Percentiles rank a stretch among this genome's conserved stretches.
phyloP scores from a whole-genome alignment of 352 stramenopile genomes.

The Elongisporangium undulatum region DNA sequence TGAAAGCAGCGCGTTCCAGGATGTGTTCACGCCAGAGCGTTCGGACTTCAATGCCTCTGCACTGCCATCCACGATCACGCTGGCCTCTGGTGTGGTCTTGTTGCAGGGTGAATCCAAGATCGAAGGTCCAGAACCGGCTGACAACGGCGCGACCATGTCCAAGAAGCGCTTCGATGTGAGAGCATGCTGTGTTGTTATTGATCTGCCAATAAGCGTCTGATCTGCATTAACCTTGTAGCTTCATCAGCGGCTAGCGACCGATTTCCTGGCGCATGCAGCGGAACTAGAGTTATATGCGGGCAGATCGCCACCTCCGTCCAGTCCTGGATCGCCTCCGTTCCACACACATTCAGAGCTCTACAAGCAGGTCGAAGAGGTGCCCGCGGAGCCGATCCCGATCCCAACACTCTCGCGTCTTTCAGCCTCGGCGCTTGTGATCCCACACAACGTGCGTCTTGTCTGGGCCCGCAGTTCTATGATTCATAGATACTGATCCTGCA shows the following conservation, averaged over 20 bases:
- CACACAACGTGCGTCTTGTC: conserved; percentile 24
- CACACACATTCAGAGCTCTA: conserved; percentile 7
- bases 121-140: conserved; percentile 33
- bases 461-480: background rate
- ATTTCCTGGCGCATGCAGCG: conserved; percentile 34
- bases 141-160: conserved; percentile 50
- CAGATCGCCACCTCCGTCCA: background rate
- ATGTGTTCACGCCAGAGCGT: conserved; percentile 13
- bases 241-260: conserved; percentile 48
- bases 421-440: conserved; percentile 25
- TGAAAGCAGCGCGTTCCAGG: conserved; percentile 8
- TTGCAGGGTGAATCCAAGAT: conserved; percentile 32
- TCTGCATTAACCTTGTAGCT: conserved; percentile 25
- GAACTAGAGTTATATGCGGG: conserved; percentile 1
- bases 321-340: conserved; percentile 8
- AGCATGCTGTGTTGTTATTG: background rate
- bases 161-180: conserved; percentile 63
- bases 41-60: conserved; percentile 17
- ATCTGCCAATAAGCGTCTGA: background rate
- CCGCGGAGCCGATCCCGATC: conserved; percentile 26
- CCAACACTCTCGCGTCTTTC: conserved; percentile 32
- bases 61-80: conserved; percentile 18
- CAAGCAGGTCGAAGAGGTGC: conserved; percentile 31
- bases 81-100: conserved; percentile 38
- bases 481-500: background rate